Evolutionary conservation across 2,329 filamentous ascomycete genomes (phyloP).

Genomic region (Acephala macrosclerotiorum): DNA sequence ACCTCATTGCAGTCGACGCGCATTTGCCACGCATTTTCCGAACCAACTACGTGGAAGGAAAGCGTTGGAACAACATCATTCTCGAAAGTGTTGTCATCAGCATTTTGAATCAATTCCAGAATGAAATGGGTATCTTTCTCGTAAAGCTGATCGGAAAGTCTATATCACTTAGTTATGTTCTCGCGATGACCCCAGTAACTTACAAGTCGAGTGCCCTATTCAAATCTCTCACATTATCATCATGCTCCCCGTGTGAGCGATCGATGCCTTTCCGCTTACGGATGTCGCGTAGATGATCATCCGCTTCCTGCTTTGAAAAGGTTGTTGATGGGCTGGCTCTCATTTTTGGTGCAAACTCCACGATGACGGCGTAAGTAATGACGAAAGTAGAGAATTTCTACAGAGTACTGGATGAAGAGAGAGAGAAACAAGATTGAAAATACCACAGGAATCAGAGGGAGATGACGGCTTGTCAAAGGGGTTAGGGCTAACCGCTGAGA

Average conservation of each 20-base stretch:
- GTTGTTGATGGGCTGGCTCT: too few relatives aligned
- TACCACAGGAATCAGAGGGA: too few relatives aligned
- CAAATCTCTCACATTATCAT: conserved; percentile 20
- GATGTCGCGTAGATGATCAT: conserved; percentile 21
- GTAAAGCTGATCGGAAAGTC: conserved; percentile 44
- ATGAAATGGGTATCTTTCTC: conserved; percentile 51
- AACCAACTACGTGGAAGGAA: too few relatives aligned
- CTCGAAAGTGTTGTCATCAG: conserved; percentile 57
- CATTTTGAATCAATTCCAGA: conserved; percentile 62
- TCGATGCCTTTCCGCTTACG: conserved; percentile 22
- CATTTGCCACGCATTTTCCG: too few relatives aligned
- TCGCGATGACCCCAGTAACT: conserved; percentile 10
- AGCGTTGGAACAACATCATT: conserved; percentile 7
- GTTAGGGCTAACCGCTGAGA: too few relatives aligned
- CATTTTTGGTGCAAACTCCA: too few relatives aligned
- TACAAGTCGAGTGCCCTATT: conserved; percentile 18
- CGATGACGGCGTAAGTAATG: too few relatives aligned
- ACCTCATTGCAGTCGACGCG: conserved; percentile 55
- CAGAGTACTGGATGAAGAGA: too few relatives aligned
- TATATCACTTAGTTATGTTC: conserved; percentile 20
- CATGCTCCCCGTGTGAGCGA: conserved; percentile 14
- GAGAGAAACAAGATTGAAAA: too few relatives aligned
- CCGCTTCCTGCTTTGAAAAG: conserved; percentile 14
- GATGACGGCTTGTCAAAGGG: too few relatives aligned
- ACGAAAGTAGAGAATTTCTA: too few relatives aligned